Evolutionary conservation across 108 stramenopile genomes (phyloP).

Genomic region (Licmophora abbreviata): DNA sequence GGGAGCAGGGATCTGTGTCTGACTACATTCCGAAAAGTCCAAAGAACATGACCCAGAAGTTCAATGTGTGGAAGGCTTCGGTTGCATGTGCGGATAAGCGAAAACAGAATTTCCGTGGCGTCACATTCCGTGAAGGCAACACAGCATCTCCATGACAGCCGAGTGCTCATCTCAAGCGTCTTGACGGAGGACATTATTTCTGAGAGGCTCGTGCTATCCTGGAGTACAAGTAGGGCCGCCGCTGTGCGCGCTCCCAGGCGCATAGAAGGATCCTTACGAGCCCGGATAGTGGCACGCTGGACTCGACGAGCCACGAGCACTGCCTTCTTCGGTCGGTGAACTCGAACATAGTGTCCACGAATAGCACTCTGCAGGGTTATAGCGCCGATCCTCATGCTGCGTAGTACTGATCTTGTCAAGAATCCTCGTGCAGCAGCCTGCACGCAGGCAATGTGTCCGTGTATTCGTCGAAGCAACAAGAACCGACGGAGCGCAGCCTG

Average conservation of each 20-base stretch:
- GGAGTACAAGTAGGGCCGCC: constrained; percentile 40
- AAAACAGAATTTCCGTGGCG: constrained; percentile 60
- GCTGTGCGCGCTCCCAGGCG: constrained; percentile 22
- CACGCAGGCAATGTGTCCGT: constrained; percentile 9
- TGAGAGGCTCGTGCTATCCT: constrained; percentile 43
- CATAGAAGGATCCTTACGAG: constrained; percentile 24
- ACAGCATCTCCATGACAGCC: constrained; percentile 59
- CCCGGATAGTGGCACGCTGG: constrained; percentile 22
- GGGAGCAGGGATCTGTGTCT: constrained; percentile 32
- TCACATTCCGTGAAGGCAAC: constrained; percentile 43
- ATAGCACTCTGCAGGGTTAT: constrained; percentile 20
- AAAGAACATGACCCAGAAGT: constrained; percentile 56
- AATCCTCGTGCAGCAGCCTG: constrained; percentile 15
- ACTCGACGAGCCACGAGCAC: constrained; percentile 14
- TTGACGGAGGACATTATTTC: constrained; percentile 68
- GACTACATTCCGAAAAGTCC: constrained; percentile 68
- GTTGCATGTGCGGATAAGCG: constrained; percentile 76
- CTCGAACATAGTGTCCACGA: constrained; percentile 12
- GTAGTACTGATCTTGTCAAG: background rate
- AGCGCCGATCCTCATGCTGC: constrained; percentile 5
- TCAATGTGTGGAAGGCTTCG: constrained; percentile 85
- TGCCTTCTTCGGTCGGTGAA: constrained; percentile 11
- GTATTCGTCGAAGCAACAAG: constrained; percentile 3
- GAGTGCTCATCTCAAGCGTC: constrained; percentile 60
- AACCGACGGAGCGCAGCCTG: constrained; percentile 14